Conservation (phyloP, 2,329 filamentous ascomycete species). For the Colletotrichum sansevieriae region DNA sequence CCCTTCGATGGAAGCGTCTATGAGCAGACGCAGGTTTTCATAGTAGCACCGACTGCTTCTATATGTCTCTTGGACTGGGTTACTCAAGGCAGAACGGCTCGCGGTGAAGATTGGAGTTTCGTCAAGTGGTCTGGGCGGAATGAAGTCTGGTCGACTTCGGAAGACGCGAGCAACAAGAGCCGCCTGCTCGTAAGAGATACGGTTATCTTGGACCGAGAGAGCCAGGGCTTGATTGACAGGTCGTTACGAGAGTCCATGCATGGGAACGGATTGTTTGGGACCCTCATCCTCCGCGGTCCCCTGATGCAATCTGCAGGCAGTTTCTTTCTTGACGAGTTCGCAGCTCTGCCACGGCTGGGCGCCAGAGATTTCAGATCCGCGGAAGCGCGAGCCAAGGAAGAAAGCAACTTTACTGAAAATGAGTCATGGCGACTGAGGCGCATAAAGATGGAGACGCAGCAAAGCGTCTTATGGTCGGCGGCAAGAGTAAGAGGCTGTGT, state of each 20-base stretch:
- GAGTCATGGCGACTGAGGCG: constrained; percentile 69
- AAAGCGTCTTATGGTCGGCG: constrained; percentile 83
- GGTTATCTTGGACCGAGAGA: constrained; percentile 75
- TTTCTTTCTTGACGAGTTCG: constrained; percentile 86
- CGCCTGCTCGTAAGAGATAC: constrained; percentile 88
- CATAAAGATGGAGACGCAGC: constrained; percentile 68
- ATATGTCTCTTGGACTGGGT: constrained; percentile 95
- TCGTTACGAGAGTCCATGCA: constrained; percentile 75
- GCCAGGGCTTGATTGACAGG: constrained; percentile 52
- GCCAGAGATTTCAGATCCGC: constrained; percentile 79
- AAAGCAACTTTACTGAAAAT: constrained; percentile 53
- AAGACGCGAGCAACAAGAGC: constrained; percentile 51
- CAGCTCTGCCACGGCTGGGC: constrained; percentile 82
- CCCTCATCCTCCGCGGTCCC: constrained; percentile 83
- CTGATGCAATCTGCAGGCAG: constrained; percentile 74
- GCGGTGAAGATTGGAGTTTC: constrained; percentile 91
- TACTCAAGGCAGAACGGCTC: constrained; percentile 84
- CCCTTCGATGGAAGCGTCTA: constrained; percentile 89
- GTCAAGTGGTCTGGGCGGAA: constrained; percentile 84
- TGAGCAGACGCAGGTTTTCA: constrained; percentile 85
- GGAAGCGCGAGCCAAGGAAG: constrained; percentile 59
- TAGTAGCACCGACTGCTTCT: constrained; percentile 67
- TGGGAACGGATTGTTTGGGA: constrained; percentile 82
- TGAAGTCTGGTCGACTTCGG: constrained; percentile 77
- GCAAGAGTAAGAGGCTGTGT: constrained; percentile 85